phyloP scores from a whole-genome alignment of 2,329 filamentous ascomycete genomes.

The Fusarium subtropicale region DNA sequence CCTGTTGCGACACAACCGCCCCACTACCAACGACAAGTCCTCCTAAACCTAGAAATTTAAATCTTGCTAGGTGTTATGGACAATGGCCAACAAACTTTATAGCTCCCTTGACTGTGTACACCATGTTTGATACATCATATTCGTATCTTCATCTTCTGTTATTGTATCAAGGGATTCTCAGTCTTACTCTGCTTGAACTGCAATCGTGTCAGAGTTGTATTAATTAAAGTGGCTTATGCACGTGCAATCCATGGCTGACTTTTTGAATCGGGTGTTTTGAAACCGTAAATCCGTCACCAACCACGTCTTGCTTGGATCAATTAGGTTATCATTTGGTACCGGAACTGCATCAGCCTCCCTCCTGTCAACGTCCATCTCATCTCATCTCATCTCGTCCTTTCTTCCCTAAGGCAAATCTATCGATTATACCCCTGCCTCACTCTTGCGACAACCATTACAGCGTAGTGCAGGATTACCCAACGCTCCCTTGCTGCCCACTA shows the following conservation, averaged over 20 bases:
- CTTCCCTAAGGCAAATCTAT: constrained; percentile 11
- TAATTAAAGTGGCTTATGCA: constrained; percentile 34
- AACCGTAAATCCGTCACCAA: constrained; percentile 41
- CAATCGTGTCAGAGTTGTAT: constrained; percentile 25
- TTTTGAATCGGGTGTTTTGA: constrained; percentile 33
- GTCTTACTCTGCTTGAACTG: not conserved
- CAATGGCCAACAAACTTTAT: not conserved
- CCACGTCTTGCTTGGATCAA: constrained; percentile 26
- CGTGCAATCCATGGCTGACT: constrained; percentile 36
- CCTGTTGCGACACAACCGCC: constrained; percentile 18
- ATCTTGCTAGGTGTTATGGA: not conserved
- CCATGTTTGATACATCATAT: not conserved
- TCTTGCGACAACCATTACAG: not conserved
- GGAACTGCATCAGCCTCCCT: constrained; percentile 34
- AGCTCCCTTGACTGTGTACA: not conserved
- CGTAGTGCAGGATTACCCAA: constrained; percentile 1
- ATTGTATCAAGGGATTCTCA: not conserved
- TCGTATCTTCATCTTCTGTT: not conserved
- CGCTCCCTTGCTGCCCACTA: constrained; percentile 31
- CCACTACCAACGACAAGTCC: constrained; percentile 22
- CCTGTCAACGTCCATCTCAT: constrained; percentile 18
- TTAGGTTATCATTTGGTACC: constrained; percentile 27
- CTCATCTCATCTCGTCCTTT: not conserved
- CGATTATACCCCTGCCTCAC: constrained; percentile 22
- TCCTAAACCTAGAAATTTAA: not conserved